Evolutionary conservation across 2,329 filamentous ascomycete species (phyloP).

Genomic region (Incumbomyces delicatus): DNA sequence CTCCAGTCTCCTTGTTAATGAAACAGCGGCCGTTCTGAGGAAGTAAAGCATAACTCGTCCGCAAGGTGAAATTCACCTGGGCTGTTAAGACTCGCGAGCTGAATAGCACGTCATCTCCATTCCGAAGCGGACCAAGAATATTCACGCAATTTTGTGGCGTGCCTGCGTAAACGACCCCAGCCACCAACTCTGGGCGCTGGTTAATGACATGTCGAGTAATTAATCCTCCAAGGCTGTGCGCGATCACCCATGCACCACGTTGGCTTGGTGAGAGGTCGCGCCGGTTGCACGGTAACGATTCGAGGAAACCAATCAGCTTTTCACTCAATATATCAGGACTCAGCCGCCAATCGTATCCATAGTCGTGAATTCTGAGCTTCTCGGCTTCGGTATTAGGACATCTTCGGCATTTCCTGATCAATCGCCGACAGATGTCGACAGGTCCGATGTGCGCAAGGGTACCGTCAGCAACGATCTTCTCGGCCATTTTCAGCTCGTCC

Average conservation of each 20-base stretch:
- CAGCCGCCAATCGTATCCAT: slow-evolving; percentile 89
- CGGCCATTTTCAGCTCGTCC: slow-evolving; percentile 73
- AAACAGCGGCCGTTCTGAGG: slow-evolving; percentile 84
- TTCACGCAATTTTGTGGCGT: slow-evolving; percentile 81
- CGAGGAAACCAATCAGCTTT: slow-evolving; percentile 63
- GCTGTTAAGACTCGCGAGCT: slow-evolving; percentile 85
- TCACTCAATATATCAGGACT: slow-evolving; percentile 67
- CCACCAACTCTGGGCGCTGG: slow-evolving; percentile 70
- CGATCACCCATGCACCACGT: slow-evolving; percentile 68
- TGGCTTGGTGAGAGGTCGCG: slow-evolving; percentile 42
- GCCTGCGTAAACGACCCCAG: slow-evolving; percentile 76
- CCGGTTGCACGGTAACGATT: slow-evolving; percentile 64
- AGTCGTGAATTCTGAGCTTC: slow-evolving; percentile 72
- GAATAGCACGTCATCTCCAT: slow-evolving; percentile 84
- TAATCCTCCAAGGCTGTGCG: slow-evolving; percentile 75
- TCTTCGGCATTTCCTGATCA: slow-evolving; percentile 67
- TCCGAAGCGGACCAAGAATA: slow-evolving; percentile 77
- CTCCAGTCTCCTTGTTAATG: slow-evolving; percentile 68
- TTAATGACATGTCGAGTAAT: slow-evolving; percentile 86
- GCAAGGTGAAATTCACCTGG: slow-evolving; percentile 84
- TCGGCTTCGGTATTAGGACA: slow-evolving; percentile 64
- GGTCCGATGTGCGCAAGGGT: slow-evolving; percentile 89
- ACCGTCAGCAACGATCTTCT: slow-evolving; percentile 73
- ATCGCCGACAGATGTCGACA: slow-evolving; percentile 73
- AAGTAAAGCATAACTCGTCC: slow-evolving; percentile 74